Evolutionary conservation across 768 basidiomycete species (phyloP), one percentile per base, ranked within the genome.

Genomic region (Gloeophyllum trabeum): DNA sequence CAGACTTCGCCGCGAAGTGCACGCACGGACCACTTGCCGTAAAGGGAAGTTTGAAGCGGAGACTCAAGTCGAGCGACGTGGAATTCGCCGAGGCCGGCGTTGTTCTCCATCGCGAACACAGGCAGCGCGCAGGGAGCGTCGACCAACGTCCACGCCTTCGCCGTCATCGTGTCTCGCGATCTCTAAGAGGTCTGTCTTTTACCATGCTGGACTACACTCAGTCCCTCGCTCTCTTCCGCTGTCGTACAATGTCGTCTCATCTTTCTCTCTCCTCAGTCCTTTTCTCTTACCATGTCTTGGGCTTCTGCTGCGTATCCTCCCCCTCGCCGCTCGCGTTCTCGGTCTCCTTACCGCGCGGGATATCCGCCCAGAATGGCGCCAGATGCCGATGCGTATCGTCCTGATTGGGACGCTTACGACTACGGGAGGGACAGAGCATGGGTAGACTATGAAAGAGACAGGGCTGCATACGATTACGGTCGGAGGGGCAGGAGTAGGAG

Each of bases 161-260:
- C 28, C 53, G 53, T 53, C 51, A 47, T 55, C 39, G 67, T 67
- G 62, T 65, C 10, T 16, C 64, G 68, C 65, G 66, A 61, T 62
- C 68, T 41, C 52, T 71, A 78, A 81, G 83, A 89, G 85, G 85
- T 89, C 85, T 84, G 85, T 89, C 74, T 79, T 79, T 79, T 78
- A 75, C 79, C 76, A 86, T 87, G 84, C 28, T 32, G 10, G 28
- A 32, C 28, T 16, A 32, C 10, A 10, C 28, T 32, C 28, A 32
- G 16, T 32, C 10, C 28, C 28, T 10, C 10, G 28, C 28, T 32
- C 28, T 32, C 10, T 10, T 32, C 16, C 10, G 28, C 28, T 32
- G 28, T 32, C 28, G 28, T 32, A 32, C 16, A 32, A 28, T 34
- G 41, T 28, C 28, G 18, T 42, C 41, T 42, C 41, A 39, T 42